These are phyloP conservation scores for Neopestalotiopsis sp. DNA, from an alignment of 2,329 filamentous ascomycete genomes.

Conservation along the genomic window DNA sequence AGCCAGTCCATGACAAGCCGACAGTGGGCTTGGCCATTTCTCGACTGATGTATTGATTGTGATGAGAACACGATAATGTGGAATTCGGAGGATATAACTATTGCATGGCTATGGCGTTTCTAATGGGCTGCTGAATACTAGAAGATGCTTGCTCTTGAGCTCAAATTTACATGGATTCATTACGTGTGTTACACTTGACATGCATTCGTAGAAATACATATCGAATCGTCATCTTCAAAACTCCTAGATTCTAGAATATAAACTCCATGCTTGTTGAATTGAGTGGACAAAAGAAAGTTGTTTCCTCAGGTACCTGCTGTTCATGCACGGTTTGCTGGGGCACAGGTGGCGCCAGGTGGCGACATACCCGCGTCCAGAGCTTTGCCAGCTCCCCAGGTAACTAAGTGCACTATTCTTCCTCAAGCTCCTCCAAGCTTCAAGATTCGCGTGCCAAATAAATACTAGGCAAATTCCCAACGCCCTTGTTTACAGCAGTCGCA, in stretches of 20 bases:
- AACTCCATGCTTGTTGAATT: no score
- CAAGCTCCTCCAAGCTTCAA: conserved; percentile 13
- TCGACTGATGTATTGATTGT: not conserved
- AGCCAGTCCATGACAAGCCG: not conserved
- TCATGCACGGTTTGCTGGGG: not conserved
- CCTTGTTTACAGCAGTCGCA: not conserved
- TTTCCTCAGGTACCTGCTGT: not conserved
- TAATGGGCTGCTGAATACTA: not conserved
- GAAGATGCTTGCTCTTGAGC: conserved; percentile 4
- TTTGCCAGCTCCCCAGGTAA: not conserved
- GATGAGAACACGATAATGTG: conserved; percentile 9
- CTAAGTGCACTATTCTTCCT: not conserved
- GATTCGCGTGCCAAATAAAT: conserved; percentile 17
- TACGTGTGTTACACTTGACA: not conserved
- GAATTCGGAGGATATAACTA: not conserved
- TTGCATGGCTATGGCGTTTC: conserved; percentile 18
- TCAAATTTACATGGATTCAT: not conserved
- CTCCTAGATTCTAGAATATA: no score
- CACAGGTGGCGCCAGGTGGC: not conserved
- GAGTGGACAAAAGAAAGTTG: not conserved
- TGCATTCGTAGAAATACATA: not conserved
- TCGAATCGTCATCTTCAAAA: no score
- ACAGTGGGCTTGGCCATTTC: no score
- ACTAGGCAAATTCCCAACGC: not conserved
- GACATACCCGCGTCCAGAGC: not conserved